phyloP scores from a whole-genome alignment of 768 basidiomycete species.

The Kwoniella dejecticola region DNA sequence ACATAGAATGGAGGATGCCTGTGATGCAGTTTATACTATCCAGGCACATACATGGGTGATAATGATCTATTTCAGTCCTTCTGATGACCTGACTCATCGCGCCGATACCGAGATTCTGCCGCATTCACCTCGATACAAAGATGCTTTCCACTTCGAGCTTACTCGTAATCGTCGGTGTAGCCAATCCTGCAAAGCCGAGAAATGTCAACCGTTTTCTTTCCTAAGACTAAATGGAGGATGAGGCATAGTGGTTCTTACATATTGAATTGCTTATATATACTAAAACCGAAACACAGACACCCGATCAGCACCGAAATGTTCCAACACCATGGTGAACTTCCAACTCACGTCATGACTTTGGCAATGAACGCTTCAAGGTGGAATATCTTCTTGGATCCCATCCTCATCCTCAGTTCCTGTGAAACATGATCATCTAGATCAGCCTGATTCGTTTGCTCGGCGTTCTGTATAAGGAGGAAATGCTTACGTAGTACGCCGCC shows the following conservation, averaged over 20 bases:
- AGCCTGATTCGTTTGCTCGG: constrained; percentile 6
- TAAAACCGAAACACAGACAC: background rate
- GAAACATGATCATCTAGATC: constrained; percentile 1
- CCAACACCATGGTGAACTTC: too few species aligned
- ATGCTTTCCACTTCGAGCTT: background rate
- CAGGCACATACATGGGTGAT: too few species aligned
- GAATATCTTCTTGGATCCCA: constrained; percentile 89
- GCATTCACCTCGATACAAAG: background rate
- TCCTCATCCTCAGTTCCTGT: constrained; percentile 93
- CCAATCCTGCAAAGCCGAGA: constrained; percentile 15
- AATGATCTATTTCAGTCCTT: too few species aligned
- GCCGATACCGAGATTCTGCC: too few species aligned
- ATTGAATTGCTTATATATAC: constrained; percentile 25
- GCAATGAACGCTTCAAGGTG: constrained; percentile 98
- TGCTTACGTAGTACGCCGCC: constrained; percentile 90
- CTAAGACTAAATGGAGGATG: too few species aligned
- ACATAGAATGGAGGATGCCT: background rate
- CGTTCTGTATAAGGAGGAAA: too few species aligned
- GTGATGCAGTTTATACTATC: background rate
- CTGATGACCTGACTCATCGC: too few species aligned
- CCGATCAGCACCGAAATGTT: background rate
- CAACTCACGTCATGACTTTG: constrained; percentile 74
- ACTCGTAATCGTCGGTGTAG: constrained; percentile 25
- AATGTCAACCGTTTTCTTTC: too few species aligned
- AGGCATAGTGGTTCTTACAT: constrained; percentile 20